A percentile compares a stretch with the other conserved stretches of the same genome.
Conservation (phyloP, 495 filamentous ascomycete genomes). For the Penicillium egyptiacum region DNA sequence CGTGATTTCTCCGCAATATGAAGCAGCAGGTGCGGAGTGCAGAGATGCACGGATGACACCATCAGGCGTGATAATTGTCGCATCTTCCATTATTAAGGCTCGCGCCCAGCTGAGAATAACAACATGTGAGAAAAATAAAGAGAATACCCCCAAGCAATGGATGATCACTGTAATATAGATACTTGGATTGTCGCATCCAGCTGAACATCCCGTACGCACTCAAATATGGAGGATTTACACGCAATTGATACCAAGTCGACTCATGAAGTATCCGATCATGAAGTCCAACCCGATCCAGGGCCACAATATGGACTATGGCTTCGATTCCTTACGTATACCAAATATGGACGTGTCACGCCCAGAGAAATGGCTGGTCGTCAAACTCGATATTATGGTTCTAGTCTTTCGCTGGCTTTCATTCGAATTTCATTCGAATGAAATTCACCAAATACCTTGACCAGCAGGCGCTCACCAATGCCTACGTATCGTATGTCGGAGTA, state of each 20-base stretch:
- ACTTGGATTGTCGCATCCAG: not conserved
- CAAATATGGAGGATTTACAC: not conserved
- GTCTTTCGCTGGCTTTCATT: conserved; percentile 28
- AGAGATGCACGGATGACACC: not conserved
- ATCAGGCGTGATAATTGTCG: conserved; percentile 11
- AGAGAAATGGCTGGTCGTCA: conserved; percentile 18
- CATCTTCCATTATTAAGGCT: conserved; percentile 4
- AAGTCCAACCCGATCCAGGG: not conserved
- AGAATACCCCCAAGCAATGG: not conserved
- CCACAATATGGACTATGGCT: not conserved
- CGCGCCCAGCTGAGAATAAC: not conserved
- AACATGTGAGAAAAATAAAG: not conserved
- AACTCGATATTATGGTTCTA: conserved; percentile 18
- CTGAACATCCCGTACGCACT: not conserved
- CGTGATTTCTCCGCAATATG: not conserved
- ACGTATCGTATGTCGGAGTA: conserved; percentile 29
- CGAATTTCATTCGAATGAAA: too few relatives aligned
- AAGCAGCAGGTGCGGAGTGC: not conserved
- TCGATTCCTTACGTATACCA: not conserved
- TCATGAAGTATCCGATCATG: not conserved
- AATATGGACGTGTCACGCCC: not conserved
- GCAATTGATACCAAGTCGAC: not conserved
- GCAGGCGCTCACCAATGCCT: conserved; percentile 37
- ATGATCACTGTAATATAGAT: not conserved
- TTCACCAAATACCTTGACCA: conserved; percentile 40